Conservation (phyloP, 768 basidiomycete species). For the Pulveroboletus frians region DNA sequence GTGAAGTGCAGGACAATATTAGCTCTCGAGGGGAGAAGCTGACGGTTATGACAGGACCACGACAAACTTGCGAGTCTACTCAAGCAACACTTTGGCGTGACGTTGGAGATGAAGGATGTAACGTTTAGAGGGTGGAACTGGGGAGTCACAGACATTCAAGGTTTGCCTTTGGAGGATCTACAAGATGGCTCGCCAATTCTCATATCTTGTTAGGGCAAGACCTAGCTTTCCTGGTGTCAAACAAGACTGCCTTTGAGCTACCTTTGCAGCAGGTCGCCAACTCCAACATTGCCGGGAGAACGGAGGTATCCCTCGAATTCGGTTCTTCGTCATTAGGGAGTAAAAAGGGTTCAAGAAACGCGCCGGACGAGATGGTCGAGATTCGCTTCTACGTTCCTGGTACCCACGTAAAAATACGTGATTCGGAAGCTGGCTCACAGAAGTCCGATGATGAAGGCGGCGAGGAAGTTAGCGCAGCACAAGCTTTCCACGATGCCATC, state of each 20-base stretch:
- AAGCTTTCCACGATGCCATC: conserved; percentile 93
- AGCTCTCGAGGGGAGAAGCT: neutral
- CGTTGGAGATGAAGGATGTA: conserved; percentile 80
- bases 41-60: conserved; percentile 58
- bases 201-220: conserved; percentile 62
- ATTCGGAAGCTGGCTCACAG: conserved; percentile 70
- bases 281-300: conserved; percentile 95
- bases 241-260: conserved; percentile 84
- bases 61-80: conserved; percentile 76
- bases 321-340: conserved; percentile 41
- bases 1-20: conserved; percentile 54
- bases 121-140: conserved; percentile 98
- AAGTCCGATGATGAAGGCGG: conserved; percentile 63
- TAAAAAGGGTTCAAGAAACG: conserved; percentile 40
- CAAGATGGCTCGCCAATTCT: neutral
- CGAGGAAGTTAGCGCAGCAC: conserved; percentile 85
- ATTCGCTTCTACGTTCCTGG: conserved; percentile 96
- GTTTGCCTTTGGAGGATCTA: conserved; percentile 37
- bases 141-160: conserved; percentile 93
- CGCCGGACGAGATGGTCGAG: conserved; percentile 85
- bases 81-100: conserved; percentile 83
- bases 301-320: conserved; percentile 99
- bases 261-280: conserved; percentile 86
- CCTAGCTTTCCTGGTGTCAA: conserved; percentile 84
- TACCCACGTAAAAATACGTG: conserved; percentile 53